Evolutionary conservation across 768 basidiomycete species (phyloP).

Genomic region (Hydnomerulius pinastri): DNA sequence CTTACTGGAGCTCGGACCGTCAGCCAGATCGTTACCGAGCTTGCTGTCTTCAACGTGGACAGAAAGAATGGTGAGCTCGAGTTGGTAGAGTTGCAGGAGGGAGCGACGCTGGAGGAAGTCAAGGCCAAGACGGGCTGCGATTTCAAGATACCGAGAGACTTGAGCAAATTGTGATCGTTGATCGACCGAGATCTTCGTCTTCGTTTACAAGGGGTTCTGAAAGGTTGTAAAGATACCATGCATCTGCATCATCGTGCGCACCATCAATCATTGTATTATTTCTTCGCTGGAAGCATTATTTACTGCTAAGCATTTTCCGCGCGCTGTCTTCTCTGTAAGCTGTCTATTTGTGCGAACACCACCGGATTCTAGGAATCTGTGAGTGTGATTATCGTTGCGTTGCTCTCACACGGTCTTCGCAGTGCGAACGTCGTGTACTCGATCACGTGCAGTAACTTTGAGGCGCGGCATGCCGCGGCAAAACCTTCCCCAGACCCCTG

Average conservation of each 20-base stretch:
- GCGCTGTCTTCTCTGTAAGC: no score
- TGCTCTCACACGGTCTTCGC: no score
- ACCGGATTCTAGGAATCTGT: no score
- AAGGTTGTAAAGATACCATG: slow-evolving; percentile 11
- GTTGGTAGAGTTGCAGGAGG: slow-evolving; percentile 82
- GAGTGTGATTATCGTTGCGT: neutral
- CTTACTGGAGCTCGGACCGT: slow-evolving; percentile 87
- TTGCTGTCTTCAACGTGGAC: slow-evolving; percentile 89
- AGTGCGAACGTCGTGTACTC: no score
- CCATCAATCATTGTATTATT: neutral
- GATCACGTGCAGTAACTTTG: neutral
- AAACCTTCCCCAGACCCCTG: neutral
- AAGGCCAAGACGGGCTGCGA: slow-evolving; percentile 84
- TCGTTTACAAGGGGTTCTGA: neutral
- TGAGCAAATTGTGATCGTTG: slow-evolving; percentile 49
- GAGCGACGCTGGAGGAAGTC: slow-evolving; percentile 81
- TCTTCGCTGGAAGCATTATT: neutral
- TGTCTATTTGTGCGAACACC: no score
- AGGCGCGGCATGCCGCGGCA: neutral
- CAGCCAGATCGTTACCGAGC: slow-evolving; percentile 91
- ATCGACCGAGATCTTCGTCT: slow-evolving; percentile 1
- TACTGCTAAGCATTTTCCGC: neutral
- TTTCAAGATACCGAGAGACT: slow-evolving; percentile 59
- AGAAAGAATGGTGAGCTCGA: slow-evolving; percentile 69
- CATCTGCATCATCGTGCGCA: neutral